Evolutionary conservation across 2,329 filamentous ascomycete species (phyloP), one percentile per base, ranked within the genome.

Genomic region (Seiridium unicorne): DNA sequence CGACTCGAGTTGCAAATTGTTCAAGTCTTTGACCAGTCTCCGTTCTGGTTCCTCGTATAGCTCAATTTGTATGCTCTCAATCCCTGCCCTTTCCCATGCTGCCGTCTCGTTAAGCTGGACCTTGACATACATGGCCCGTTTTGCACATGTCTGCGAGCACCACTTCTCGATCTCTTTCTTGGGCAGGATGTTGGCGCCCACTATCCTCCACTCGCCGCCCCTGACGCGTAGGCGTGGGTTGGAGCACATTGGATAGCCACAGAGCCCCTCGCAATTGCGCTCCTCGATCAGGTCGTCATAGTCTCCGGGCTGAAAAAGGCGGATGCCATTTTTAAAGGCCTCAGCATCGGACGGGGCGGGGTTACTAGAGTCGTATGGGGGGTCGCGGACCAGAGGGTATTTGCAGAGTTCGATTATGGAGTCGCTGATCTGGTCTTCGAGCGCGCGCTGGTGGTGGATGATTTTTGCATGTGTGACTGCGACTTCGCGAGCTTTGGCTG

Each of bases 251-350:
- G 85, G 81, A 72, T 97, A 98, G 1, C 93, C 95, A 76, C 95
- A 99, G 26, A 85, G 82, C 48, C 84, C 85, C 67, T 91, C 89
- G 65, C 92, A 89, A 73, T 96, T 96, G 69, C 95, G 90, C 79
- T 99, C 95, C 64, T 90, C 84, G 62, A 97, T 88, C 55, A 98
- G 80, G 64, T 91, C 90, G 70, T 97, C 92, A 78, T 96, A 96
- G 78, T 99, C 94, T 57, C 84, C 83, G 1, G 93, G 92, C 72
- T 94, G 91, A 76, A 97, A 98, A 48, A 86, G 81, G 8, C 83
- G 78, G 32, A 98, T 77, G 42, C 86, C 83, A 3, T 79, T 70
- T 67, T 88, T 87, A 76, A 98, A 93, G 58, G 78, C 77, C 44
- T 76, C 72, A 1, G 82, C 82, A 71, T 97, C 92, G 38, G 82